Conservation (phyloP, 2,329 filamentous ascomycete species). For the Trichoderma oligosporum region DNA sequence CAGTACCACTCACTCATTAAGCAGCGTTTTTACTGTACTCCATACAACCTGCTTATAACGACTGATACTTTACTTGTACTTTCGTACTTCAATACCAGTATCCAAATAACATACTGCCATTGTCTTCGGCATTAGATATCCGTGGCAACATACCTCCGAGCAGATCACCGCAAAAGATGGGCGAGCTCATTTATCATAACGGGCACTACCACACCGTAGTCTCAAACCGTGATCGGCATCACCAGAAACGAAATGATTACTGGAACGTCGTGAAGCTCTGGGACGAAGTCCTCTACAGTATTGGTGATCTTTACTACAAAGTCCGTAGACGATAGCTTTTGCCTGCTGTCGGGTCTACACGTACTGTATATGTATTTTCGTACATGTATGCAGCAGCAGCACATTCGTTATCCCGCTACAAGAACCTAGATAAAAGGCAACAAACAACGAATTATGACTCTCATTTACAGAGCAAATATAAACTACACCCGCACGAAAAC, state of each 20-base stretch:
- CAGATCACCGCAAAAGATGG: constrained; percentile 10
- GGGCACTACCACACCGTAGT: constrained; percentile 31
- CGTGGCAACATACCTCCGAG: constrained; percentile 1
- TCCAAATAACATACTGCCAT: background rate
- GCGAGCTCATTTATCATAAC: constrained; percentile 30
- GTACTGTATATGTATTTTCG: too few species aligned
- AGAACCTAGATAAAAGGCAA: too few species aligned
- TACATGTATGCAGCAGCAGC: too few species aligned
- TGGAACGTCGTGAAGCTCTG: constrained; percentile 37
- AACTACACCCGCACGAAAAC: too few species aligned
- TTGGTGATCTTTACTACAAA: constrained; percentile 39
- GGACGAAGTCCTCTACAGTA: constrained; percentile 38
- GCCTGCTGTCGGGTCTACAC: too few species aligned
- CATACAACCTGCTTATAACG: too few species aligned
- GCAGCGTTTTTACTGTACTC: too few species aligned
- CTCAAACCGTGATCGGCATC: constrained; percentile 15
- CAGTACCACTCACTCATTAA: too few species aligned
- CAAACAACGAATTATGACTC: too few species aligned
- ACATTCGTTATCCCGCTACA: too few species aligned
- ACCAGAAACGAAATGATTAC: constrained; percentile 23
- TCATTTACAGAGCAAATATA: too few species aligned
- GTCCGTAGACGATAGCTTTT: constrained; percentile 27
- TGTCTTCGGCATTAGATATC: background rate
- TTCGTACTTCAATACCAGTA: background rate
- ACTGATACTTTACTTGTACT: too few species aligned